Percentiles rank a stretch among this genome's conserved stretches.
phyloP scores from a whole-genome alignment of 2,329 filamentous ascomycete genomes.

The Penicillium sp. region DNA sequence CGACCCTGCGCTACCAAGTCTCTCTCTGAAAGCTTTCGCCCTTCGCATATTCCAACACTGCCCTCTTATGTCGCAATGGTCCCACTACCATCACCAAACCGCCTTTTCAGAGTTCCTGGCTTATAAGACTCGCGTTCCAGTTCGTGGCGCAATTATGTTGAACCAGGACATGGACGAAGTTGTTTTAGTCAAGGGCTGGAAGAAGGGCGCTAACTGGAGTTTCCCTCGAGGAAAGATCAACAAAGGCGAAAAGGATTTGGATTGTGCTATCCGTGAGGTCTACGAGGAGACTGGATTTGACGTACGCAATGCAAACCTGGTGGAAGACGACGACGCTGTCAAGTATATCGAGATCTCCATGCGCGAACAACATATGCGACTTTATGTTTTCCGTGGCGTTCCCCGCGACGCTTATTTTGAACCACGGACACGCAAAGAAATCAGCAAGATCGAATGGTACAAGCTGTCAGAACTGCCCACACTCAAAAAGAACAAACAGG shows the following conservation, averaged over 20 bases:
- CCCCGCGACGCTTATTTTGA: slow-evolving; percentile 86
- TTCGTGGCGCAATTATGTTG: slow-evolving; percentile 88
- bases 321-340: slow-evolving; percentile 68
- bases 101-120: slow-evolving; percentile 90
- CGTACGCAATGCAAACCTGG: slow-evolving; percentile 70
- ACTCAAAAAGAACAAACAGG: slow-evolving; percentile 70
- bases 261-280: slow-evolving; percentile 91
- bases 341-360: slow-evolving; percentile 88
- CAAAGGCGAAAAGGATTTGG: slow-evolving; percentile 90
- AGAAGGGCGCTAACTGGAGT: slow-evolving; percentile 94
- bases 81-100: slow-evolving; percentile 71
- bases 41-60: slow-evolving; percentile 92
- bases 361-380: slow-evolving; percentile 85
- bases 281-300: slow-evolving; percentile 96
- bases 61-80: slow-evolving; percentile 79
- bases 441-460: slow-evolving; percentile 96
- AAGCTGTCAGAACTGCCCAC: slow-evolving; percentile 84
- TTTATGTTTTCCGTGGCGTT: slow-evolving; percentile 89
- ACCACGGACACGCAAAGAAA: slow-evolving; percentile 91
- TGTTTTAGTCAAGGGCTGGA: slow-evolving; percentile 95
- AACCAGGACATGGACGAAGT: slow-evolving; percentile 94
- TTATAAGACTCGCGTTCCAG: slow-evolving; percentile 93
- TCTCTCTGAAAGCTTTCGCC: slow-evolving; percentile 82
- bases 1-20: slow-evolving; percentile 79
- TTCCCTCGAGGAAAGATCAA: slow-evolving; percentile 98